These are phyloP conservation scores for Pelagomonas calceolata DNA, from an alignment of 108 stramenopile genomes.

Conservation along the genomic window DNA sequence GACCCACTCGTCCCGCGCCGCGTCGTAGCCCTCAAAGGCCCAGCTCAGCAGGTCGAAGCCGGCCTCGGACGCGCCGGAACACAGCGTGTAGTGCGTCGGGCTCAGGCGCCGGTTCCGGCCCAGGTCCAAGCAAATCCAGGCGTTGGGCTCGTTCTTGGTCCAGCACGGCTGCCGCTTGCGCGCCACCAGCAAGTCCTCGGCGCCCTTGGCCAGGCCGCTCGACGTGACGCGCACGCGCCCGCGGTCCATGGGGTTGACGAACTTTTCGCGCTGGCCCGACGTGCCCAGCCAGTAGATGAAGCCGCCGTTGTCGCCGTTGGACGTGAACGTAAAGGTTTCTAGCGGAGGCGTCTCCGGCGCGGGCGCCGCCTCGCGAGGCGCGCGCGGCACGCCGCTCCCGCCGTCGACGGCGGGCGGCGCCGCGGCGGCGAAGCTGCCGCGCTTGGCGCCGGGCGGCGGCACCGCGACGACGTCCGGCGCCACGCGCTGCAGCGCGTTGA, in stretches of 20 bases:
- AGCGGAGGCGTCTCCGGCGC: too few relatives aligned
- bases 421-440: too few relatives aligned
- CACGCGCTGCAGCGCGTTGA: background rate
- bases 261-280: conserved; percentile 19
- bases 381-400: too few relatives aligned
- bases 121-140: conserved; percentile 28
- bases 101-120: conserved; percentile 18
- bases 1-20: conserved; percentile 19
- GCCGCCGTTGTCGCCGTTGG: conserved; percentile 29
- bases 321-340: conserved; percentile 17
- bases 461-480: background rate
- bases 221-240: conserved; percentile 21
- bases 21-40: conserved; percentile 55
- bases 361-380: too few relatives aligned
- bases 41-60: conserved; percentile 70
- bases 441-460: background rate
- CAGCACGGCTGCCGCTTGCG: conserved; percentile 18
- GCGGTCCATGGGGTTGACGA: conserved; percentile 22
- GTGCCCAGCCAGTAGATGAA: conserved; percentile 31
- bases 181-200: conserved; percentile 20
- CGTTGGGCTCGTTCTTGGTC: conserved; percentile 16
- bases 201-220: conserved; percentile 24
- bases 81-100: conserved; percentile 57
- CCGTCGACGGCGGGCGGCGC: too few relatives aligned
- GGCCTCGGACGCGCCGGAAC: conserved; percentile 38